phyloP scores from a whole-genome alignment of 2,329 filamentous ascomycete genomes.

The Zymoseptoria pseudotritici region DNA sequence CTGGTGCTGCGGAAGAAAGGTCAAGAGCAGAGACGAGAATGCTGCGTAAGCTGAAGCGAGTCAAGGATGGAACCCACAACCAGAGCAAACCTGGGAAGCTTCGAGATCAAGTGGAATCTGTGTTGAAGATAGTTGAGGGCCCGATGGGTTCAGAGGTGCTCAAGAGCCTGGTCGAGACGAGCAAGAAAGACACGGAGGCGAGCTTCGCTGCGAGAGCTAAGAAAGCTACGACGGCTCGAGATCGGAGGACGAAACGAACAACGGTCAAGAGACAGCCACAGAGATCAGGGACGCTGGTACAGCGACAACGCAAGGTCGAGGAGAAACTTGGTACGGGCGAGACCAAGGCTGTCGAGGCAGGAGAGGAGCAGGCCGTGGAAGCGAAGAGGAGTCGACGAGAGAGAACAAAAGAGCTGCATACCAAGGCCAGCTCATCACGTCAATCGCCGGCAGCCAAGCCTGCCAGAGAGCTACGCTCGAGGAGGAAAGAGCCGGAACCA shows the following conservation, averaged over 20 bases:
- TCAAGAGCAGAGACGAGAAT: constrained; percentile 7
- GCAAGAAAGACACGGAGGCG: constrained; percentile 3
- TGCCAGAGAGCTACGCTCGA: neutral
- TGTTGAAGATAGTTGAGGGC: constrained; percentile 19
- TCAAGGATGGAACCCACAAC: constrained; percentile 14
- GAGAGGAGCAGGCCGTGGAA: neutral
- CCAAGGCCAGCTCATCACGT: neutral
- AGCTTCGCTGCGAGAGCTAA: neutral
- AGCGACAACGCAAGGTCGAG: neutral
- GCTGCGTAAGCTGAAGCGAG: constrained; percentile 11
- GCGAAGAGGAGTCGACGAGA: constrained; percentile 1
- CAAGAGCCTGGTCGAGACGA: neutral
- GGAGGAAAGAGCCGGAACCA: neutral
- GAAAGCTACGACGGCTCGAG: neutral
- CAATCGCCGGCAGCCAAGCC: neutral
- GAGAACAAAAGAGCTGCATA: neutral
- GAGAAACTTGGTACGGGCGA: neutral
- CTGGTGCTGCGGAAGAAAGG: neutral
- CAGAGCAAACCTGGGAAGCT: neutral
- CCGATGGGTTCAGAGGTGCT: constrained; percentile 9
- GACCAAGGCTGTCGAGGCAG: neutral
- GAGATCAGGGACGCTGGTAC: neutral
- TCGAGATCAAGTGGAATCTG: constrained; percentile 5
- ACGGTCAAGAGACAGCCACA: neutral
- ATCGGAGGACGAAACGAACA: neutral